Evolutionary conservation across 768 basidiomycete species (phyloP), one percentile per base, ranked within the genome.

Genomic region (Tylopilus balloui): DNA sequence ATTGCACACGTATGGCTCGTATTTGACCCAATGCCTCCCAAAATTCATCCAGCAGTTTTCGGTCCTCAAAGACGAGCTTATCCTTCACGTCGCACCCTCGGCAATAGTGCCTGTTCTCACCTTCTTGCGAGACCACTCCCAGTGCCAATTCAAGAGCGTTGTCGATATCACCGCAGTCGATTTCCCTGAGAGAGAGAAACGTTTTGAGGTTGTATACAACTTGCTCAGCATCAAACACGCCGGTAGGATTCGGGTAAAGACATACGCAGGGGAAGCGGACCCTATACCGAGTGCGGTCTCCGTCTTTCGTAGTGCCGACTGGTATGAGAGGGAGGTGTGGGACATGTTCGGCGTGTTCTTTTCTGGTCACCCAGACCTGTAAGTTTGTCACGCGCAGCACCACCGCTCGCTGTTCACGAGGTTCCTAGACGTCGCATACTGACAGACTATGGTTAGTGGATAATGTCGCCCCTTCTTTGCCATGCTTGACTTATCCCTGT

Each of bases 321-420:
- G 96, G 96, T 97, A 96, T 67, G 96, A 99, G 71, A 79, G 96
- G 51, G 96, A 99, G 70, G 85, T 89, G 24, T 99, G 95, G 94
- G 96, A 99, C 72, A 78, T 99, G 69, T 99, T 76, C 64, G 96
- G 96, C 38, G 88, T 99, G 40, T 96, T 92, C 77, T 99, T 99
- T 77, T 82, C 82, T 53, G 87, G 83, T 42, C 96, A 99, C 70
- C 96, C 96, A 19, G 96, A 99, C 69, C 78, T 99, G 88, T 93
- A 64, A 60, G 90, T 80, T 15, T 27, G 38, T 36, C 48, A 15
- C 37, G 40, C 35, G 32, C 27, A 20, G 23, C 20, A 44, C 50
- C 32, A 45, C 59, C 13, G 57, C 50, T 42, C 35, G 2, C 34
- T 20, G 39, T 43, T 64, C 50, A 62, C 51, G 13, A 27, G 50